Percentiles rank a stretch among this genome's conserved stretches.
Evolutionary conservation across 1,284 basidiomycete genomes (phyloP).

Genomic region (Cryptococcus floricola): DNA sequence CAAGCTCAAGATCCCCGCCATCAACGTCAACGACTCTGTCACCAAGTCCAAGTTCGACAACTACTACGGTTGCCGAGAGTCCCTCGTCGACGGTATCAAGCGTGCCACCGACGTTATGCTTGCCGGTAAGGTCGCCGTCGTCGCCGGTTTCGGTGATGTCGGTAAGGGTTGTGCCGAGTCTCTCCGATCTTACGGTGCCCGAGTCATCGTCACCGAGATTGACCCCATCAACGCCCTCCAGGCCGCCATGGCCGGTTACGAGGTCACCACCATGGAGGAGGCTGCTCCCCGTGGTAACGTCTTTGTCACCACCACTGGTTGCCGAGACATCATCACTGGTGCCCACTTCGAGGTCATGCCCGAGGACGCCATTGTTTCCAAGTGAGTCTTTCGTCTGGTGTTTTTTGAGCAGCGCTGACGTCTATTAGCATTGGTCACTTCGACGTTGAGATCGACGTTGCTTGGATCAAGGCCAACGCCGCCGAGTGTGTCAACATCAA

Average conservation of each 20-base stretch:
- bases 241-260: slow-evolving; percentile 99
- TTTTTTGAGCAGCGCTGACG: slow-evolving; percentile 4
- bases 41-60: slow-evolving; percentile 98
- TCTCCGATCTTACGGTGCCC: slow-evolving; percentile 91
- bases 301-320: slow-evolving; percentile 98
- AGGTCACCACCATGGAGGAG: slow-evolving; percentile 98
- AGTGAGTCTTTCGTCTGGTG: slow-evolving; percentile 56
- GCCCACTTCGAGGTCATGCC: slow-evolving; percentile 93
- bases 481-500: slow-evolving; percentile 85
- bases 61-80: slow-evolving; percentile 95
- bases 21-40: slow-evolving; percentile 99
- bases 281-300: slow-evolving; percentile 83
- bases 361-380: slow-evolving; percentile 98
- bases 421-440: slow-evolving; percentile 85
- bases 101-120: slow-evolving; percentile 99
- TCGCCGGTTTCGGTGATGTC: slow-evolving; percentile 98
- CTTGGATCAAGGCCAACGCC: slow-evolving; percentile 95
- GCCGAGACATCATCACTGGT: slow-evolving; percentile 93
- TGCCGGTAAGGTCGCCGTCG: slow-evolving; percentile 97
- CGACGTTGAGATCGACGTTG: slow-evolving; percentile 97
- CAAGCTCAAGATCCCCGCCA: slow-evolving; percentile 93
- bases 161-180: slow-evolving; percentile 99
- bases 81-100: slow-evolving; percentile 99
- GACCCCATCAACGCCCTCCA: slow-evolving; percentile 99
- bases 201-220: slow-evolving; percentile 95